These are phyloP conservation scores for Penicillium sp. DNA, from an alignment of 2,329 filamentous ascomycete species.

Conservation along the genomic window DNA sequence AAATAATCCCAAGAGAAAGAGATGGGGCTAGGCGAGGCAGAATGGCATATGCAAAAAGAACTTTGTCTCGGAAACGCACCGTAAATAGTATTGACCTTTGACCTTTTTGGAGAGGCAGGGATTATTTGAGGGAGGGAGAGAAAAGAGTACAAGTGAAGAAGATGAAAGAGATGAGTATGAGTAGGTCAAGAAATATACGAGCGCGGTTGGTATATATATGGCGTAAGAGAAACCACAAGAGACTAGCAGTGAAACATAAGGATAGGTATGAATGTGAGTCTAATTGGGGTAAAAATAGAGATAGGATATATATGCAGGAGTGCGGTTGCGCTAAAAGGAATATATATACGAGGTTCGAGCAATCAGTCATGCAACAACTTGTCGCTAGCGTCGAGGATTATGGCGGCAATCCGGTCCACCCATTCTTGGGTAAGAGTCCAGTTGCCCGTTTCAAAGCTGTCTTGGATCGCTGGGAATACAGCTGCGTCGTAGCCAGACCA, in stretches of 20 bases:
- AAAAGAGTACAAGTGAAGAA: not conserved
- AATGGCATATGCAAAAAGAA: not conserved
- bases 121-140: not conserved
- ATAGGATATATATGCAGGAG: conserved; percentile 9
- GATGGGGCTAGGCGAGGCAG: too few species aligned
- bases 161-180: not conserved
- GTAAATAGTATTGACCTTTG: not conserved
- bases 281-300: not conserved
- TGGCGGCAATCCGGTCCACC: conserved; percentile 72
- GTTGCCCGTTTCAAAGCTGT: conserved; percentile 73
- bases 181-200: not conserved
- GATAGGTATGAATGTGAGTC: conserved; percentile 1
- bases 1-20: not conserved
- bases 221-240: not conserved
- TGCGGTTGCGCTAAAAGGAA: not conserved
- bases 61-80: not conserved
- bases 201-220: not conserved
- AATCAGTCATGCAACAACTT: conserved; percentile 46
- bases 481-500: conserved; percentile 73
- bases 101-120: not conserved
- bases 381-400: conserved; percentile 66
- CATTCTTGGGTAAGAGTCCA: conserved; percentile 71
- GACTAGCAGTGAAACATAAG: not conserved
- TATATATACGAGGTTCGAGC: conserved; percentile 13
- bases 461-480: conserved; percentile 82